phyloP scores from a whole-genome alignment of 2,329 filamentous ascomycete species.

The Rasamsonia emersonii region DNA sequence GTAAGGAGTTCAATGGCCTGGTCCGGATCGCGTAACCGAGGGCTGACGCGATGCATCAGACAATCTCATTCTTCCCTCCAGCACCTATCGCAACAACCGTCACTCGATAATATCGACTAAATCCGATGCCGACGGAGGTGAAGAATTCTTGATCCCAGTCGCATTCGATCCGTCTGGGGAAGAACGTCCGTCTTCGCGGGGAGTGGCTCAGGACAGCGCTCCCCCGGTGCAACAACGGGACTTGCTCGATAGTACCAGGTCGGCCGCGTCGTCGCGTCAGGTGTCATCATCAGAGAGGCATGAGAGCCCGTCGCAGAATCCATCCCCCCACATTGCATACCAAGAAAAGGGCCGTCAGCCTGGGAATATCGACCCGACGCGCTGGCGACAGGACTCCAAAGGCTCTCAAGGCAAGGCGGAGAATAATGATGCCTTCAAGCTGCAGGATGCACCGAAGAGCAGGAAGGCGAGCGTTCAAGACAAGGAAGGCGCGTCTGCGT shows the following conservation, averaged over 20 bases:
- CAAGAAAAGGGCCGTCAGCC: slow-evolving; percentile 69
- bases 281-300: slow-evolving; percentile 16
- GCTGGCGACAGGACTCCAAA: slow-evolving; percentile 20
- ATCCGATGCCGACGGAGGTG: slow-evolving; percentile 46
- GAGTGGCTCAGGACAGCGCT: slow-evolving; percentile 1
- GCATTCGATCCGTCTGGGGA: slow-evolving; percentile 60
- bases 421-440: slow-evolving; percentile 56
- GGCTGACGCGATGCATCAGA: slow-evolving; percentile 28
- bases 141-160: slow-evolving; percentile 69
- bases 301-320: slow-evolving; percentile 35
- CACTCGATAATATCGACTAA: slow-evolving; percentile 59
- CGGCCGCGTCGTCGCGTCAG: slow-evolving; percentile 17
- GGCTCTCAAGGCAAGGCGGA: slow-evolving; percentile 9
- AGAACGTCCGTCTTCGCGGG: slow-evolving; percentile 40
- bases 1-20: slow-evolving; percentile 15
- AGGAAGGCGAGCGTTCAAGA: slow-evolving; percentile 42
- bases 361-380: slow-evolving; percentile 37
- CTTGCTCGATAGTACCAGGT: slow-evolving; percentile 43
- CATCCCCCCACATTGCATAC: slow-evolving; percentile 84
- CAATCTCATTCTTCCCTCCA: slow-evolving; percentile 62
- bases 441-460: slow-evolving; percentile 71
- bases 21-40: neutral
- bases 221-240: slow-evolving; percentile 37
- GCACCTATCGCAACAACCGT: slow-evolving; percentile 68
- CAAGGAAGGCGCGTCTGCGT: slow-evolving; percentile 33